Conservation (phyloP, 257 asterid species). For the Scutellaria barbata region DNA sequence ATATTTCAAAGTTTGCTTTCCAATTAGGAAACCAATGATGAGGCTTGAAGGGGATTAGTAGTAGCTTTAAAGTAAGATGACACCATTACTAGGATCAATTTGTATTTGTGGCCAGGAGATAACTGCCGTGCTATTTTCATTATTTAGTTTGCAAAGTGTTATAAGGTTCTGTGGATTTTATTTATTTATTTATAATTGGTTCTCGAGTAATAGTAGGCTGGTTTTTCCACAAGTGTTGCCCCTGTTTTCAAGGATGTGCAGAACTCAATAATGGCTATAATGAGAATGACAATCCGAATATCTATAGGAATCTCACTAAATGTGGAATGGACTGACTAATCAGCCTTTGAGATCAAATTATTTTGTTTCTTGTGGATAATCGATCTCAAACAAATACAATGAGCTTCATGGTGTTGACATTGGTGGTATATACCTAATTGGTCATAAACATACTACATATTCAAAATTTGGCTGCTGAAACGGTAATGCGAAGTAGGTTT, state of each 20-base stretch:
- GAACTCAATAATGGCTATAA: neutral
- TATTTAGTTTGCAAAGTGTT: neutral
- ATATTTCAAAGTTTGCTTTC: neutral
- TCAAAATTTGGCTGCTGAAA: neutral
- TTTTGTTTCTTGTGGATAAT: neutral
- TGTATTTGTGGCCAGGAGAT: neutral
- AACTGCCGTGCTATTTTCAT: neutral
- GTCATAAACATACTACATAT: neutral
- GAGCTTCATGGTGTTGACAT: too few relatives aligned
- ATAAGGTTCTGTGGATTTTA: neutral
- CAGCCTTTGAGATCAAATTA: neutral
- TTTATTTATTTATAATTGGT: neutral
- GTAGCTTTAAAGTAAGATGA: slow-evolving; percentile 3
- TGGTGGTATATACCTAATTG: too few relatives aligned
- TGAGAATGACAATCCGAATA: neutral
- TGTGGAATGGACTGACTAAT: neutral
- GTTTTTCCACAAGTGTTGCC: neutral
- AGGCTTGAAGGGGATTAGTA: neutral
- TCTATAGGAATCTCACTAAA: neutral
- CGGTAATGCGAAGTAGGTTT: neutral
- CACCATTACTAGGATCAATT: neutral
- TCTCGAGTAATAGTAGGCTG: neutral
- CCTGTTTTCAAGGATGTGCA: neutral
- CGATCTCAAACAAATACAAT: neutral
- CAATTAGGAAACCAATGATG: neutral